Conservation (phyloP, 495 filamentous ascomycete species). For the Neurospora pannonica region DNA sequence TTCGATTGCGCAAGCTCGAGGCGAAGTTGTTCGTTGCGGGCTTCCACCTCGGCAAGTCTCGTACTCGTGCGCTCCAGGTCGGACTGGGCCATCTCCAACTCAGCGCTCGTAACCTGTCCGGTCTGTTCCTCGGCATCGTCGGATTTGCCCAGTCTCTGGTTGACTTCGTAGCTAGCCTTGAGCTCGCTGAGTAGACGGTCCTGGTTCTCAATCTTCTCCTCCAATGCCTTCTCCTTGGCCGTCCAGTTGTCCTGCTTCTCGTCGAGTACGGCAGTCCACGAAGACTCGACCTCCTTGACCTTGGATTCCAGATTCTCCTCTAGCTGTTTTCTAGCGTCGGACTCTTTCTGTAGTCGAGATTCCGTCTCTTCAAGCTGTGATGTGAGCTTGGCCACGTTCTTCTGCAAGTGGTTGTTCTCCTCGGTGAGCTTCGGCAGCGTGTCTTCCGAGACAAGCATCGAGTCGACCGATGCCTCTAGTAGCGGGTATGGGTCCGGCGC, state of each 20-base stretch:
- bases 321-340: slow-evolving; percentile 57
- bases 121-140: slow-evolving; percentile 51
- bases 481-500: slow-evolving; percentile 94
- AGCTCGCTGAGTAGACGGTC: slow-evolving; percentile 87
- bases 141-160: slow-evolving; percentile 70
- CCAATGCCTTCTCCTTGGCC: slow-evolving; percentile 82
- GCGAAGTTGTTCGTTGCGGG: slow-evolving; percentile 86
- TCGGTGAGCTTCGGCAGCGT: slow-evolving; percentile 76
- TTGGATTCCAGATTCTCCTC: slow-evolving; percentile 67
- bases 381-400: slow-evolving; percentile 70
- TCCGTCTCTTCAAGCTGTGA: slow-evolving; percentile 85
- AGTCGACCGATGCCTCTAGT: slow-evolving; percentile 91
- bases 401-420: slow-evolving; percentile 80
- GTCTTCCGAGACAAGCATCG: slow-evolving; percentile 81
- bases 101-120: slow-evolving; percentile 67
- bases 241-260: slow-evolving; percentile 97
- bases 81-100: slow-evolving; percentile 84
- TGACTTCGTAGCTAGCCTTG: slow-evolving; percentile 95
- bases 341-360: slow-evolving; percentile 61
- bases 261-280: slow-evolving; percentile 83
- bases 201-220: slow-evolving; percentile 90
- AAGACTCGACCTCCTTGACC: slow-evolving; percentile 78
- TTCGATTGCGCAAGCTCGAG: slow-evolving; percentile 83
- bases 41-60: slow-evolving; percentile 82
- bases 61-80: slow-evolving; percentile 86